Evolutionary conservation across 768 basidiomycete genomes (phyloP).

Genomic region (Trametes cubensis): DNA sequence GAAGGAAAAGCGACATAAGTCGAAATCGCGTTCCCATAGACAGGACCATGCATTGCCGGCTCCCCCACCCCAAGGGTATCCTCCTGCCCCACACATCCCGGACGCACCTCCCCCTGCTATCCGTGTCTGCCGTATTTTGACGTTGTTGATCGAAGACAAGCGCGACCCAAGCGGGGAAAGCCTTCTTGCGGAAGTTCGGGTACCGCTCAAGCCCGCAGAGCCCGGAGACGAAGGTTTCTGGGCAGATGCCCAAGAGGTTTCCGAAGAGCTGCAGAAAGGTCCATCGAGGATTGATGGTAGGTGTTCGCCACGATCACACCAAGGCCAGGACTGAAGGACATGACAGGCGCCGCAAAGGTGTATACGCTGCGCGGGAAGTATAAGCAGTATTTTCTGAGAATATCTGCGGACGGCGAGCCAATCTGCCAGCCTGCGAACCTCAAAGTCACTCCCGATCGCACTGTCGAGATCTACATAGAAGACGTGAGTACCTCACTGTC

Average conservation of each 20-base stretch:
- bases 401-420: constrained; percentile 55
- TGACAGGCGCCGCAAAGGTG: constrained; percentile 62
- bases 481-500: constrained; percentile 42
- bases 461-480: constrained; percentile 62
- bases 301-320: neutral
- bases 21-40: constrained; percentile 7
- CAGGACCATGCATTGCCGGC: constrained; percentile 3
- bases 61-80: neutral
- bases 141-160: constrained; percentile 64
- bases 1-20: constrained; percentile 19
- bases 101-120: constrained; percentile 1
- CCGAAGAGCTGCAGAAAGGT: constrained; percentile 57
- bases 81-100: neutral
- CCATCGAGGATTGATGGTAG: constrained; percentile 73
- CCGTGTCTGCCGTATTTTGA: constrained; percentile 52
- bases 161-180: constrained; percentile 56
- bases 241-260: constrained; percentile 71
- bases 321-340: neutral
- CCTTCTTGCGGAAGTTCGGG: constrained; percentile 66
- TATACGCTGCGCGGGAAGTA: constrained; percentile 70
- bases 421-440: constrained; percentile 60
- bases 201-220: constrained; percentile 54
- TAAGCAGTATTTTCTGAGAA: constrained; percentile 67
- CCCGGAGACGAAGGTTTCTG: constrained; percentile 61
- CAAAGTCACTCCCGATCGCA: constrained; percentile 53